Conservation (phyloP, 805 yeast genomes). For the Pichia ethanolica region DNA sequence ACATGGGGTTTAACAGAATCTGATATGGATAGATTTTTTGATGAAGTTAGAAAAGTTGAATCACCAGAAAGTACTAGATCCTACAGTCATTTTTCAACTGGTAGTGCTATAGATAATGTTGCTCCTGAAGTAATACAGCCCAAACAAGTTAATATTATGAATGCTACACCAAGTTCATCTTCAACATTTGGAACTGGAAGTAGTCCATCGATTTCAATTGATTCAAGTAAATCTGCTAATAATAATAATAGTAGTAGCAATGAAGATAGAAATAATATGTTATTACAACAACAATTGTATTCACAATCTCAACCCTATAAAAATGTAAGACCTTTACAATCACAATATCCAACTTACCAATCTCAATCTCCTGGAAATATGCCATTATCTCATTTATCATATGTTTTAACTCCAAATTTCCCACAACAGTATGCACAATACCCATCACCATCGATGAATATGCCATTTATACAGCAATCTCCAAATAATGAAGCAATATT, state of each 20-base stretch:
- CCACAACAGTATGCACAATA: not conserved
- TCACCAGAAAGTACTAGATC: constrained; percentile 22
- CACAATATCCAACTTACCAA: not conserved
- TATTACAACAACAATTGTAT: not conserved
- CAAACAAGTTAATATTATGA: too few species aligned
- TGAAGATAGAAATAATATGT: too few species aligned
- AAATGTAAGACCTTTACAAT: too few species aligned
- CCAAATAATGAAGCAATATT: too few species aligned
- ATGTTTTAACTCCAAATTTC: not conserved
- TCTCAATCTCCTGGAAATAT: not conserved
- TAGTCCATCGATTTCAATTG: too few species aligned
- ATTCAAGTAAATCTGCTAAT: too few species aligned
- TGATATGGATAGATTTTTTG: constrained; percentile 40
- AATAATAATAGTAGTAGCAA: too few species aligned
- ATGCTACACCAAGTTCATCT: too few species aligned
- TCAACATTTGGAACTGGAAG: too few species aligned
- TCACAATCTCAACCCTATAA: not conserved
- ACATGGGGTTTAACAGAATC: constrained; percentile 30
- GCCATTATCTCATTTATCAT: not conserved
- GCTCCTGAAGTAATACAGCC: not conserved
- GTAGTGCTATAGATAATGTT: not conserved
- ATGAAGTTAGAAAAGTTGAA: constrained; percentile 33
- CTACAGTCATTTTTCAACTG: constrained; percentile 2
- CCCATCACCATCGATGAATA: not conserved
- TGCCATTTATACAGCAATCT: not conserved